Evolutionary conservation across 176 grass and related monocot genomes (phyloP).

Genomic region (Thinopyrum elongatum): DNA sequence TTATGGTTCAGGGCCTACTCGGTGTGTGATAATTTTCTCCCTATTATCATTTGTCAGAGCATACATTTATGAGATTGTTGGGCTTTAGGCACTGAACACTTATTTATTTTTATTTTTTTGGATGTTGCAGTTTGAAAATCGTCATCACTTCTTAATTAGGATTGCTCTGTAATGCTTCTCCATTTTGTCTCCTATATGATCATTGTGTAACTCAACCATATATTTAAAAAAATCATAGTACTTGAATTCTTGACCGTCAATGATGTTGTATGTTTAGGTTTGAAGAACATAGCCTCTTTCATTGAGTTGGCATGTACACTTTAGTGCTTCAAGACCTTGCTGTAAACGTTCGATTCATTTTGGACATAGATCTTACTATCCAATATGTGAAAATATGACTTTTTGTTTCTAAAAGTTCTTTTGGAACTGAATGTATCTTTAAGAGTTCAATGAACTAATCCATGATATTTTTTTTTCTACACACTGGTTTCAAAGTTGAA

Average conservation of each 20-base stretch:
- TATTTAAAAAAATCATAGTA: constrained; percentile 1
- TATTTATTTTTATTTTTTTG: not conserved
- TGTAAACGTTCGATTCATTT: not conserved
- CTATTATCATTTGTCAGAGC: constrained; percentile 8
- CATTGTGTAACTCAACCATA: not conserved
- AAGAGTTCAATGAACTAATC: not conserved
- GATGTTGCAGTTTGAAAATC: not conserved
- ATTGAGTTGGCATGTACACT: not conserved
- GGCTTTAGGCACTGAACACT: not conserved
- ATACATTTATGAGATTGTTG: not conserved
- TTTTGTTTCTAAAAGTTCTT: not conserved
- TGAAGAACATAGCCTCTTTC: not conserved
- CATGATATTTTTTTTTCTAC: not conserved
- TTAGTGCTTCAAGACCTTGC: not conserved
- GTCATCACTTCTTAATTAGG: not conserved
- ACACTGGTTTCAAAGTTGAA: constrained; percentile 5
- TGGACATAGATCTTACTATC: not conserved
- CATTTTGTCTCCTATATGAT: not conserved
- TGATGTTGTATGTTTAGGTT: not conserved
- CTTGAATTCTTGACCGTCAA: not conserved
- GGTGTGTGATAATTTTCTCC: constrained; percentile 49
- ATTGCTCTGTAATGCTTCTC: not conserved
- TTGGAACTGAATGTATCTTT: not conserved
- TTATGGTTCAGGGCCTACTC: constrained; percentile 79
- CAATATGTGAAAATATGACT: not conserved